Evolutionary conservation across 2,329 filamentous ascomycete species (phyloP), one percentile per base, ranked within the genome.

Genomic region (Sarocladiaceae sp.): DNA sequence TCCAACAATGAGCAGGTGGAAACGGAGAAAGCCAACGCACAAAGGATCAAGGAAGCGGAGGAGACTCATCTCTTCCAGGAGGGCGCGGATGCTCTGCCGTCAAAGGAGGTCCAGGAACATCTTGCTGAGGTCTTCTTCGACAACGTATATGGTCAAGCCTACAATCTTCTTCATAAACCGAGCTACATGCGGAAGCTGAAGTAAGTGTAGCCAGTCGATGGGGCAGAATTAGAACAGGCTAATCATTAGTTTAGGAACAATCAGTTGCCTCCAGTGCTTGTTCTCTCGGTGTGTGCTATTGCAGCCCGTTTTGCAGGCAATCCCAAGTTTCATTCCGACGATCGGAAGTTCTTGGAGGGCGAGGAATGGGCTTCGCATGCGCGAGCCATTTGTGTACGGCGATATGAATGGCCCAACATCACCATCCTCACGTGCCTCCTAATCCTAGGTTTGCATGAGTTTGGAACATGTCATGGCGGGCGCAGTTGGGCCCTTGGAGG

Each of bases 401-500:
- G 91, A 59, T 97, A 96, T 62, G 94, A 97, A 64, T 90, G 90
- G 72, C 93, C 94, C 1, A 97, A 96, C 65, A 94, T 97, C 57
- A 97, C 93, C 2, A 96, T 97, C 37, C 71, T 99, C 42, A 97
- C 92, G 4, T 94, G 93, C 44, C 86, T 96, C 55, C 70, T 97
- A 8, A 82, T 97, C 17, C 78, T 97, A 15, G 92, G 91, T 3
- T 76, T 99, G 33, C 93, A 99, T 65, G 93, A 97, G 63, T 97
- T 97, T 61, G 94, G 94, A 52, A 97, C 93, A 12, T 97, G 94
- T 64, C 93, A 97, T 66, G 94, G 94, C 53, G 93, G 92, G 13
- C 82, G 93, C 58, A 97, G 92, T 66, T 99, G 94, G 94, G 90
- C 95, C 54, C 82, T 97, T 57, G 92, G 92, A 17, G 94, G 94